A percentile compares a stretch with the other conserved stretches of the same genome.
Conservation (phyloP, 2,329 filamentous ascomycete genomes). For the Massarina eburnea region DNA sequence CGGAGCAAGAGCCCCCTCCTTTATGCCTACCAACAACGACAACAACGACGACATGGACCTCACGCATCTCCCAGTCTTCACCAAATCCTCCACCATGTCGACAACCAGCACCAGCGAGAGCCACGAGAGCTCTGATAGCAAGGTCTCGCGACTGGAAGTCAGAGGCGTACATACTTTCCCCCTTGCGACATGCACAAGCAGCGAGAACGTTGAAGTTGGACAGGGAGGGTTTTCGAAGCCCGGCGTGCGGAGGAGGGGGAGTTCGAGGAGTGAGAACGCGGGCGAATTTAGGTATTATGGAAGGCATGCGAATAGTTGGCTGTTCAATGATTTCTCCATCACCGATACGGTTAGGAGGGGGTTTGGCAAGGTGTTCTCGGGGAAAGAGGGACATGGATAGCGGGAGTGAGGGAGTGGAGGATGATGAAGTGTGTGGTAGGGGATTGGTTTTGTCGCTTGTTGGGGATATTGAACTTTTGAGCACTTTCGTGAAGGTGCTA, state of each 20-base stretch:
- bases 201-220: conserved; percentile 21
- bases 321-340: conserved; percentile 43
- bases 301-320: conserved; percentile 41
- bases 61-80: conserved; percentile 18
- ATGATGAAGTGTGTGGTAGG: background rate
- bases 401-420: background rate
- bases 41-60: too few species aligned
- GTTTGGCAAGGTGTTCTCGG: conserved; percentile 28
- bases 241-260: conserved; percentile 18
- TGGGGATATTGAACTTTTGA: background rate
- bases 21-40: conserved; percentile 13
- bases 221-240: conserved; percentile 34
- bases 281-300: conserved; percentile 38
- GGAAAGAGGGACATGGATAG: conserved; percentile 14
- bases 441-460: background rate
- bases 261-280: conserved; percentile 9
- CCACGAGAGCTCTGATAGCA: conserved; percentile 4
- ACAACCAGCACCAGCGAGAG: conserved; percentile 16
- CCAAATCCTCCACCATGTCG: conserved; percentile 31
- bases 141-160: conserved; percentile 15
- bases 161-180: conserved; percentile 12
- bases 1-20: conserved; percentile 33
- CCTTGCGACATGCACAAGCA: conserved; percentile 10
- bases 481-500: background rate
- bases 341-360: conserved; percentile 35